Conservation (phyloP, 2,329 filamentous ascomycete genomes). For the Cryphonectria naterciae region DNA sequence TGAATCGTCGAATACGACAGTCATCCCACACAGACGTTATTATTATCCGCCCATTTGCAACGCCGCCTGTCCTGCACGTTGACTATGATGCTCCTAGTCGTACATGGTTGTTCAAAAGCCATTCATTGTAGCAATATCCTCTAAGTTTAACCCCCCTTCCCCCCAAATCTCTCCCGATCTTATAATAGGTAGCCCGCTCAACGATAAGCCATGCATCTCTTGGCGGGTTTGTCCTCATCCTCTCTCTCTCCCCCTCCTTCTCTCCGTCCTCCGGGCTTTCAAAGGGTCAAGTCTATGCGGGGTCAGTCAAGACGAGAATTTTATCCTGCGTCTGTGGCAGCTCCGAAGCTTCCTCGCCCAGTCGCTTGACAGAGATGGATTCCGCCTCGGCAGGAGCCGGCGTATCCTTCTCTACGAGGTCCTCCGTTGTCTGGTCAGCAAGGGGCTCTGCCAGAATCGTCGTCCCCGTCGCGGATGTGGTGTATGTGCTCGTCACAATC, state of each 20-base stretch:
- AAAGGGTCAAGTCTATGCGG: background rate
- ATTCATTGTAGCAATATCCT: background rate
- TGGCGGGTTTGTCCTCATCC: background rate
- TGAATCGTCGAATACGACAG: background rate
- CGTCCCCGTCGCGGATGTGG: slow-evolving; percentile 17
- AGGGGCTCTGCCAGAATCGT: slow-evolving; percentile 23
- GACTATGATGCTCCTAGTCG: background rate
- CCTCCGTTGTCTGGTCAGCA: slow-evolving; percentile 12
- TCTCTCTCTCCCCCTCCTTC: background rate
- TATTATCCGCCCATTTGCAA: background rate
- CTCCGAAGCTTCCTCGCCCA: slow-evolving; percentile 19
- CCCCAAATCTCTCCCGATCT: background rate
- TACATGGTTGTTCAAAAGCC: background rate
- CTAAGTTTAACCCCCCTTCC: background rate
- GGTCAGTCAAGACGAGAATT: background rate
- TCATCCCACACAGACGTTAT: background rate
- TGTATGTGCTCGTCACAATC: slow-evolving; percentile 1
- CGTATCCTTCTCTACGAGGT: slow-evolving; percentile 3
- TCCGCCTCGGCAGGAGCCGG: slow-evolving; percentile 12
- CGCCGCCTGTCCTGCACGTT: background rate
- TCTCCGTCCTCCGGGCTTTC: background rate
- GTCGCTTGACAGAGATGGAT: slow-evolving; percentile 28
- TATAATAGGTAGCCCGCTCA: background rate
- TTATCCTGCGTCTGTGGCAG: slow-evolving; percentile 23
- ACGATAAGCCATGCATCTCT: background rate